A percentile compares a stretch with the other conserved stretches of the same genome.
Conservation (phyloP, 352 stramenopile genomes). For the Globisporangium apiculatum region DNA sequence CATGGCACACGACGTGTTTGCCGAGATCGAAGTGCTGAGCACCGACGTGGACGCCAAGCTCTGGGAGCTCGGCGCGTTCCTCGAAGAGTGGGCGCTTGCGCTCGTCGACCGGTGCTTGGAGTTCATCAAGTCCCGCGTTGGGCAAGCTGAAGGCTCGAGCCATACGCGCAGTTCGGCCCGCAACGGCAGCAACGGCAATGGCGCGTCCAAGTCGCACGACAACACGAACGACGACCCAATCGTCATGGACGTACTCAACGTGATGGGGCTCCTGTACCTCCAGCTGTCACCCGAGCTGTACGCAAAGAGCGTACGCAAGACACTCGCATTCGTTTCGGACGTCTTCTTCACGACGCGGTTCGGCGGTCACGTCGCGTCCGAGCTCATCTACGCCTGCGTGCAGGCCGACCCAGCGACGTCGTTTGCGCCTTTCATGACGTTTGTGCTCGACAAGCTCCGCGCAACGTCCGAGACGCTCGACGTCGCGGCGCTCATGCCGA, state of each 20-base stretch:
- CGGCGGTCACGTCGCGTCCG: slow-evolving; percentile 49
- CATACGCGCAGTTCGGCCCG: slow-evolving; percentile 12
- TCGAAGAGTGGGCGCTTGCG: slow-evolving; percentile 62
- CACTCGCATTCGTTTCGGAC: slow-evolving; percentile 39
- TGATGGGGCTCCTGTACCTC: slow-evolving; percentile 49
- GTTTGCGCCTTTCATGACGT: slow-evolving; percentile 28
- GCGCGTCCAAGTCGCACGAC: slow-evolving; percentile 15
- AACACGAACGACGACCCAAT: slow-evolving; percentile 35
- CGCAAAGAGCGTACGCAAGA: slow-evolving; percentile 42
- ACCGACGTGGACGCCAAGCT: slow-evolving; percentile 35
- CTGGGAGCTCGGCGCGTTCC: slow-evolving; percentile 48
- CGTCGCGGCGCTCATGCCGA: slow-evolving; percentile 32
- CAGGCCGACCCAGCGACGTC: slow-evolving; percentile 35
- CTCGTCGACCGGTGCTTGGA: slow-evolving; percentile 58
- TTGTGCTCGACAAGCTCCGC: slow-evolving; percentile 44
- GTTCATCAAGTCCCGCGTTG: slow-evolving; percentile 52
- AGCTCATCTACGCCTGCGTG: slow-evolving; percentile 42
- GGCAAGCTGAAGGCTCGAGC: slow-evolving; percentile 20
- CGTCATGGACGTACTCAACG: slow-evolving; percentile 51
- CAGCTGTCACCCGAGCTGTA: slow-evolving; percentile 67
- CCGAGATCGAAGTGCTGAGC: slow-evolving; percentile 20
- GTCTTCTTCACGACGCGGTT: slow-evolving; percentile 60
- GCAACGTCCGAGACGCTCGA: slow-evolving; percentile 23
- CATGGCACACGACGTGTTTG: slow-evolving; percentile 41
- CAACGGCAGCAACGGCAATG: slow-evolving; percentile 9